Evolutionary conservation across 768 basidiomycete genomes (phyloP).

Genomic region (Pseudohyphozyma bogoriensis): DNA sequence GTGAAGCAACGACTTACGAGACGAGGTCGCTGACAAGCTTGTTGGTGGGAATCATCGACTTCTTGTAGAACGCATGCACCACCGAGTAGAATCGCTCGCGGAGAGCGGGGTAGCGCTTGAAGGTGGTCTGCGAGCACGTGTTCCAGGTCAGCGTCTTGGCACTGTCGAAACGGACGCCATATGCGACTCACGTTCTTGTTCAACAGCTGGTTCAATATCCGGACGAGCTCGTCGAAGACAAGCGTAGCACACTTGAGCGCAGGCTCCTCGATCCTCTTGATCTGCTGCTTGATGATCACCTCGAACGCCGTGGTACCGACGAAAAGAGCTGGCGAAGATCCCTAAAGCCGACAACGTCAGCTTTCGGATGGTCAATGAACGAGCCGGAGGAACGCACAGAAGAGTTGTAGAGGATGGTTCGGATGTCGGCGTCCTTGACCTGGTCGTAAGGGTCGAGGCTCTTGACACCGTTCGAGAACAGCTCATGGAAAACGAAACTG

Average conservation of each 20-base stretch:
- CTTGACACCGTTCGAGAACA: slow-evolving; percentile 94
- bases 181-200: slow-evolving; percentile 59
- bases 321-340: slow-evolving; percentile 90
- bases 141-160: slow-evolving; percentile 35
- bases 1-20: slow-evolving; percentile 48
- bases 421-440: slow-evolving; percentile 96
- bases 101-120: slow-evolving; percentile 92
- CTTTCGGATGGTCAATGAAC: neutral
- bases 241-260: slow-evolving; percentile 85
- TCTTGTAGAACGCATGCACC: slow-evolving; percentile 95
- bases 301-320: slow-evolving; percentile 97
- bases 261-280: slow-evolving; percentile 91
- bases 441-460: slow-evolving; percentile 97
- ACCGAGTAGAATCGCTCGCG: slow-evolving; percentile 91
- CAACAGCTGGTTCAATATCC: slow-evolving; percentile 86
- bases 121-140: slow-evolving; percentile 61
- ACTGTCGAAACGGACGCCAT: no score
- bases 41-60: slow-evolving; percentile 81
- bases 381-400: slow-evolving; percentile 53
- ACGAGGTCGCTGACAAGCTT: slow-evolving; percentile 92
- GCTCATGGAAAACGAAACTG: slow-evolving; percentile 96
- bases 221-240: slow-evolving; percentile 93
- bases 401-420: slow-evolving; percentile 92
- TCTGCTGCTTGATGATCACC: slow-evolving; percentile 98
- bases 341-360: slow-evolving; percentile 44